phyloP scores from a whole-genome alignment of 1,139 yeast species.

The Suhomyces choctaworum region DNA sequence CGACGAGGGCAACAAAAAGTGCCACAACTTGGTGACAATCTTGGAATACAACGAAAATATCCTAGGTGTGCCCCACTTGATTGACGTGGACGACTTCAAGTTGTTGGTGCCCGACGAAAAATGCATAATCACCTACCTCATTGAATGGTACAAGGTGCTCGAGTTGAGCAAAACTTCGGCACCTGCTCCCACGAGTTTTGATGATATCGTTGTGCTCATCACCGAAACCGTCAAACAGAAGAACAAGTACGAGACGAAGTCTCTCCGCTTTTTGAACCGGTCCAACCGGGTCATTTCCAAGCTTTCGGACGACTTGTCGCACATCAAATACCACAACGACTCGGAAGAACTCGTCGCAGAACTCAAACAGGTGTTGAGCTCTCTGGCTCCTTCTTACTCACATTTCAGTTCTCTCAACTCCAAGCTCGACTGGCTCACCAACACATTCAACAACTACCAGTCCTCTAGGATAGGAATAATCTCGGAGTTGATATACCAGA shows the following conservation, averaged over 20 bases:
- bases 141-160: constrained; percentile 62
- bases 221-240: constrained; percentile 27
- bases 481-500: constrained; percentile 22
- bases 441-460: constrained; percentile 10
- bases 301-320: constrained; percentile 10
- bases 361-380: constrained; percentile 1
- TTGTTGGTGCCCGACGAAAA: constrained; percentile 61
- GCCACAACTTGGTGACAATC: constrained; percentile 24
- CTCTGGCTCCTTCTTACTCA: neutral
- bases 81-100: constrained; percentile 62
- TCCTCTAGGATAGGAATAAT: constrained; percentile 13
- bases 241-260: constrained; percentile 33
- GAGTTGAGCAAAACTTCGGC: constrained; percentile 23
- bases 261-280: constrained; percentile 32
- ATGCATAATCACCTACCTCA: constrained; percentile 62
- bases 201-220: constrained; percentile 24
- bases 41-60: constrained; percentile 34
- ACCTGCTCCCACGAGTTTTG: constrained; percentile 5
- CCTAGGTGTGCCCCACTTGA: constrained; percentile 54
- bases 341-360: constrained; percentile 1
- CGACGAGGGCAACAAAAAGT: constrained; percentile 26
- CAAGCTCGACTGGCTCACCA: constrained; percentile 9
- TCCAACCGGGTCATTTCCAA: constrained; percentile 18
- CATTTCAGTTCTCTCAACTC: constrained; percentile 8
- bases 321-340: neutral